Conservation (phyloP, 148 eudicot genomes). For the Silene uniflora region DNA sequence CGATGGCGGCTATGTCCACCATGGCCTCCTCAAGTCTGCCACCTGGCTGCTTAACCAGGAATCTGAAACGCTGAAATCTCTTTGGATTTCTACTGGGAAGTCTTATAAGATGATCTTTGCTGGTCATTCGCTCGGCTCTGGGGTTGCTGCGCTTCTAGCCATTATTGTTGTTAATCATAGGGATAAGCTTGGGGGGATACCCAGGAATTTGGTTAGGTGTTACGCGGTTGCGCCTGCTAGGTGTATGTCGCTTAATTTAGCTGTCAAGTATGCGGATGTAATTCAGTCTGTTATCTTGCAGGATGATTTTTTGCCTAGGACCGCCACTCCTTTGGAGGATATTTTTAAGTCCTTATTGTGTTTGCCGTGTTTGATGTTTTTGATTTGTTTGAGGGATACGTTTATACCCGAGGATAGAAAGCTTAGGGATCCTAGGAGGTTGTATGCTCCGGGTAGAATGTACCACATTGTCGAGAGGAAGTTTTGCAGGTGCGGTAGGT, state of each 20-base stretch:
- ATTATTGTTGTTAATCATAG: conserved; percentile 64
- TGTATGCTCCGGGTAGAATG: conserved; percentile 93
- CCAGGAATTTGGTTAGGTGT: conserved; percentile 51
- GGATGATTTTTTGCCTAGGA: conserved; percentile 85
- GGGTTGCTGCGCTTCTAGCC: conserved; percentile 56
- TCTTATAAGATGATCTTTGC: conserved; percentile 65
- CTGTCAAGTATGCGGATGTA: conserved; percentile 91
- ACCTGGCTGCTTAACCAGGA: conserved; percentile 69
- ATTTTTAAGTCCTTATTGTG: conserved; percentile 71
- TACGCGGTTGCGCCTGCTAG: conserved; percentile 79
- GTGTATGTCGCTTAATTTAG: conserved; percentile 94
- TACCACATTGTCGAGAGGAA: conserved; percentile 95
- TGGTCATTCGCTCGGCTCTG: conserved; percentile 76
- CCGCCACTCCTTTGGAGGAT: conserved; percentile 76
- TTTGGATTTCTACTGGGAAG: conserved; percentile 74
- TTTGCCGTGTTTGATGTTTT: conserved; percentile 86
- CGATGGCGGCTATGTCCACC: conserved; percentile 91
- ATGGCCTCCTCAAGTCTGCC: conserved; percentile 79
- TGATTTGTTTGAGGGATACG: conserved; percentile 87
- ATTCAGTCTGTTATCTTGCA: conserved; percentile 76
- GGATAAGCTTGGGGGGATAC: conserved; percentile 62
- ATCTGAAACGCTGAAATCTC: conserved; percentile 42
- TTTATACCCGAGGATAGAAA: conserved; percentile 74
- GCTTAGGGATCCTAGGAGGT: conserved; percentile 78
- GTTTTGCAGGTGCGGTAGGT: conserved; percentile 92